These are phyloP conservation scores for Porcisia hertigi DNA, from an alignment of 208 protist species.

Conservation along the genomic window DNA sequence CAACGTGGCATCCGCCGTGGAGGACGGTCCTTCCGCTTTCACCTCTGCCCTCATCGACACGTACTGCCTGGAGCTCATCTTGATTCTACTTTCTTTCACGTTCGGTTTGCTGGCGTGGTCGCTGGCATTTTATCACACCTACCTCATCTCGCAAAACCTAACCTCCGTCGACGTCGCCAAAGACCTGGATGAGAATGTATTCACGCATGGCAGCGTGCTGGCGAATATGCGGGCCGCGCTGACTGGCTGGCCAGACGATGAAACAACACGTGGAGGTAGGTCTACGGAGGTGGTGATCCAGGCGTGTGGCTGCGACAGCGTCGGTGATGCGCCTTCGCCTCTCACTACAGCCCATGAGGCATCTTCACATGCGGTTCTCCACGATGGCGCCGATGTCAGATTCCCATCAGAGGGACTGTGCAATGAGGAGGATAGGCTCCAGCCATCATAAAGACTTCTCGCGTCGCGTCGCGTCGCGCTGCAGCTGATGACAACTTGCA, in stretches of 20 bases:
- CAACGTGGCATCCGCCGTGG: not conserved
- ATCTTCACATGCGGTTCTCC: not conserved
- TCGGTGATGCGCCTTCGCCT: constrained; percentile 4
- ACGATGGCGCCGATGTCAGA: not conserved
- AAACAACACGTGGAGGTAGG: not conserved
- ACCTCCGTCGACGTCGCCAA: constrained; percentile 60
- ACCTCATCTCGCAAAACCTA: constrained; percentile 66
- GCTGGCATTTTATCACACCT: constrained; percentile 63
- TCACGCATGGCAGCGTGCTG: constrained; percentile 49
- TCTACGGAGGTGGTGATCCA: constrained; percentile 27
- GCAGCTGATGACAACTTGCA: not conserved
- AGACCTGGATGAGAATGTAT: constrained; percentile 47
- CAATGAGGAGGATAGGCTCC: not conserved
- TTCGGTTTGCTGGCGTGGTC: constrained; percentile 43
- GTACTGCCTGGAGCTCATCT: constrained; percentile 64
- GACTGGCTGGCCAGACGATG: constrained; percentile 25
- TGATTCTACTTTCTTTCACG: constrained; percentile 54
- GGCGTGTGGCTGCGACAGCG: not conserved
- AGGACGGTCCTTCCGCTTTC: constrained; percentile 21
- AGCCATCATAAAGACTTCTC: not conserved
- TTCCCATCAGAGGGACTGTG: not conserved
- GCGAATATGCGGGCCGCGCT: constrained; percentile 49
- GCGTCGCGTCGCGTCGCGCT: not conserved
- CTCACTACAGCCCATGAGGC: not conserved
- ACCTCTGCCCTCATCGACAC: constrained; percentile 55